Base-by-base conservation (phyloP, 768 basidiomycete genomes). In the Pisolithus microcarpus region DNA sequence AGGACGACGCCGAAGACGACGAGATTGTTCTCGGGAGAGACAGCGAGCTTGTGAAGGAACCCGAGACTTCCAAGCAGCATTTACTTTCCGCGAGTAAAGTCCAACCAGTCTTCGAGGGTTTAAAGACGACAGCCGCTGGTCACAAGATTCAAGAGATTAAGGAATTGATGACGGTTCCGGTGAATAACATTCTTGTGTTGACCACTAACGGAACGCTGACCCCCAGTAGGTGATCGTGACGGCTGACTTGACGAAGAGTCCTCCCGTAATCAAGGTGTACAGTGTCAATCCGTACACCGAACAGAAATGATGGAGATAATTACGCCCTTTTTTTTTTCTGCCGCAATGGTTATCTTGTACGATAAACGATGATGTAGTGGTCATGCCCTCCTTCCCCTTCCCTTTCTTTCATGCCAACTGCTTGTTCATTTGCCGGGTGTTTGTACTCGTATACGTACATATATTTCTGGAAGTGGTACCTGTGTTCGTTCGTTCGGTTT, bases 221-320 rank as follows among this genome's bases (percentile, higher is more conserved):
- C 31, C n/a, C 38, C 13, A 52, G 3, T 58, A 92, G 90, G 91
- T 94, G 58, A 94, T 96, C 61, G 85, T 96, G 58, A 94, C 92
- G 38, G 91, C 91, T 30, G 93, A 97, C 67, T 71, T 95, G 59
- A 91, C 91, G 55, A 96, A 95, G 80, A 91, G 88, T 59, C 93
- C 93, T 38, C 93, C 93, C 4, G 90, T 97, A 61, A 87, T 98
- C 76, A 94, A 96, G 70, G 92, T 98, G 51, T 93, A 93, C 75
- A 92, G 91, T 61, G 88, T 92, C 62, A 93, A 93, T 64, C 92
- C 92, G 7, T 94, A 89, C 67, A 84, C 89, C 38, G 77, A 78
- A 54, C 69, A 72, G 56, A 79, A 78, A 67, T 74, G 74, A 66
- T 73, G 58, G 69, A 58, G 11, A 38, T 30, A 8, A 46, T 18